phyloP scores from a whole-genome alignment of 768 basidiomycete species.

The Cubamyces lactineus region DNA sequence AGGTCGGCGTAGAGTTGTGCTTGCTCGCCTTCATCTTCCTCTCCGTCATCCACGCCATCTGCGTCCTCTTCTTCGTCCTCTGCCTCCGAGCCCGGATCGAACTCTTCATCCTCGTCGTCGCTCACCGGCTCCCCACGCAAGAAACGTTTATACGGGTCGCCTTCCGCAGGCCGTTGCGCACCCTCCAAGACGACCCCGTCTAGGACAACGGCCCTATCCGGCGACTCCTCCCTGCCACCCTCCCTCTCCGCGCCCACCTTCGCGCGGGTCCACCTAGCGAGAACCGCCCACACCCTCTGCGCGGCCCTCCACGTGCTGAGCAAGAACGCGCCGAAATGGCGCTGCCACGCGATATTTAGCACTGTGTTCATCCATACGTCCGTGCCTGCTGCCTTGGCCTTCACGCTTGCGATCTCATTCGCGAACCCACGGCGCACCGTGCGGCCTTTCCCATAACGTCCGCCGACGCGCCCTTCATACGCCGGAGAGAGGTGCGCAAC shows the following conservation, averaged over 20 bases:
- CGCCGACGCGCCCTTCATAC: slow-evolving; percentile 32
- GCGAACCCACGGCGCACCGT: slow-evolving; percentile 43
- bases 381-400: slow-evolving; percentile 39
- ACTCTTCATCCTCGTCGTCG: slow-evolving; percentile 53
- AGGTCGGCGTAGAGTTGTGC: slow-evolving; percentile 59
- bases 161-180: slow-evolving; percentile 32
- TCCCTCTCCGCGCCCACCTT: background rate
- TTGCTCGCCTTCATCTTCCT: slow-evolving; percentile 44
- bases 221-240: background rate
- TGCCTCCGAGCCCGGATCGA: slow-evolving; percentile 24
- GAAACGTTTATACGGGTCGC: slow-evolving; percentile 57
- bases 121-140: slow-evolving; percentile 58
- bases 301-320: slow-evolving; percentile 24
- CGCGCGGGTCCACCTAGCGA: background rate
- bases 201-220: background rate
- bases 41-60: slow-evolving; percentile 37
- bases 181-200: background rate
- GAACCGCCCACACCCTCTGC: slow-evolving; percentile 12
- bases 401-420: slow-evolving; percentile 55
- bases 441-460: slow-evolving; percentile 6
- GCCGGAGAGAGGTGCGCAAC: slow-evolving; percentile 42
- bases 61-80: slow-evolving; percentile 20
- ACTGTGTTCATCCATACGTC: slow-evolving; percentile 38
- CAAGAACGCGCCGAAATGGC: slow-evolving; percentile 41
- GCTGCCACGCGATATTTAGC: slow-evolving; percentile 43